These are phyloP conservation scores for Leptographium radiaticola DNA, from an alignment of 2,329 filamentous ascomycete species.

Conservation along the genomic window DNA sequence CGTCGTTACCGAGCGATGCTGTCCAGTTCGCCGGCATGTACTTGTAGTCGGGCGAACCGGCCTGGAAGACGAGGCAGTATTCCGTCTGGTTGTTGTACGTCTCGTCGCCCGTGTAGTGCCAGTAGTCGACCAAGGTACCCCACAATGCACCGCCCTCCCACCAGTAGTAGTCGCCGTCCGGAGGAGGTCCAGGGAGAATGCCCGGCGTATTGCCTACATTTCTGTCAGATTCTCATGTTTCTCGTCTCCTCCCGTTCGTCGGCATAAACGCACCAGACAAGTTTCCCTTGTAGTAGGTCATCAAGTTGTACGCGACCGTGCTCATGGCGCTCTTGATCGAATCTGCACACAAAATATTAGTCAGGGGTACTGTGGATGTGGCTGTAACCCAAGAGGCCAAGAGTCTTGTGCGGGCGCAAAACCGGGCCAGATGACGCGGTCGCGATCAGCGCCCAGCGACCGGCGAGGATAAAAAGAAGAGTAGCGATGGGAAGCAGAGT, in stretches of 20 bases:
- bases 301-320: conserved; percentile 35
- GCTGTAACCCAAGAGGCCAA: neutral
- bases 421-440: no score
- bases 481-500: neutral
- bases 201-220: conserved; percentile 34
- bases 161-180: conserved; percentile 52
- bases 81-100: conserved; percentile 48
- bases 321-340: conserved; percentile 33
- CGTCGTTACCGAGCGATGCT: conserved; percentile 48
- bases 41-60: conserved; percentile 36
- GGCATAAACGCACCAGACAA: conserved; percentile 13
- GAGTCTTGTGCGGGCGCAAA: neutral
- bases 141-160: conserved; percentile 61
- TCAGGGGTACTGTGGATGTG: neutral
- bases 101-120: conserved; percentile 51
- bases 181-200: conserved; percentile 41
- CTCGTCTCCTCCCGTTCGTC: neutral
- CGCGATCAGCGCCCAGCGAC: no score
- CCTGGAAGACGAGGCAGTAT: conserved; percentile 44
- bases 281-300: conserved; percentile 38
- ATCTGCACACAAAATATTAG: conserved; percentile 17
- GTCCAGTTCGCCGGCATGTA: conserved; percentile 50
- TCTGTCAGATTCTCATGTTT: neutral
- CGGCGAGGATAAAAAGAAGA: neutral
- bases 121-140: conserved; percentile 57